Conservation (phyloP, 2,329 filamentous ascomycete species). For the Thielaviopsis euricoi region DNA sequence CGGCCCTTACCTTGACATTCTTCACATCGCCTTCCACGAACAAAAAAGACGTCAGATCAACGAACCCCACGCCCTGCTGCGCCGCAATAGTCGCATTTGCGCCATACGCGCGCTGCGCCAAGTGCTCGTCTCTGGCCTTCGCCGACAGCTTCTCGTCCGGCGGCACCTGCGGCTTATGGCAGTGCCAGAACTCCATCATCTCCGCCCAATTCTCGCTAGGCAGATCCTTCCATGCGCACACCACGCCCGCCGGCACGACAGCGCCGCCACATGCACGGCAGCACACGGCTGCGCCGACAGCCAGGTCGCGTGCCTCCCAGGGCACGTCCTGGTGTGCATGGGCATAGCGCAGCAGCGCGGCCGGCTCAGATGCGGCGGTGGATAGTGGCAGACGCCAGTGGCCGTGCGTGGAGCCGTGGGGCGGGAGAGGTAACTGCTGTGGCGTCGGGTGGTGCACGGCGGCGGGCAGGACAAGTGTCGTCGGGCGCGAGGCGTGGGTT, state of each 20-base stretch:
- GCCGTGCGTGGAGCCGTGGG: slow-evolving; percentile 20
- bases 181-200: slow-evolving; percentile 99
- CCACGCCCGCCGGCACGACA: slow-evolving; percentile 23
- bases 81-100: slow-evolving; percentile 59
- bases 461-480: slow-evolving; percentile 27
- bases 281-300: slow-evolving; percentile 22
- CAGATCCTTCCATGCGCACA: slow-evolving; percentile 68
- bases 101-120: slow-evolving; percentile 61
- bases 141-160: too few relatives aligned
- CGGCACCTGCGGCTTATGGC: slow-evolving; percentile 69
- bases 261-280: slow-evolving; percentile 24
- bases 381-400: slow-evolving; percentile 37
- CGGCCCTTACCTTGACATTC: slow-evolving; percentile 22
- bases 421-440: slow-evolving; percentile 21
- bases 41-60: slow-evolving; percentile 66
- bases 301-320: slow-evolving; percentile 39
- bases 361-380: slow-evolving; percentile 12
- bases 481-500: slow-evolving; percentile 25
- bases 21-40: slow-evolving; percentile 50
- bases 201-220: slow-evolving; percentile 97
- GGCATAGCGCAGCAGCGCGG: slow-evolving; percentile 16
- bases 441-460: slow-evolving; percentile 19
- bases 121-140: slow-evolving; percentile 20
- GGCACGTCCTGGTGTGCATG: slow-evolving; percentile 27
- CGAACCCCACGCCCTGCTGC: slow-evolving; percentile 50